Evolutionary conservation across 2,329 filamentous ascomycete species (phyloP).

Genomic region (Fusarium dimerum): DNA sequence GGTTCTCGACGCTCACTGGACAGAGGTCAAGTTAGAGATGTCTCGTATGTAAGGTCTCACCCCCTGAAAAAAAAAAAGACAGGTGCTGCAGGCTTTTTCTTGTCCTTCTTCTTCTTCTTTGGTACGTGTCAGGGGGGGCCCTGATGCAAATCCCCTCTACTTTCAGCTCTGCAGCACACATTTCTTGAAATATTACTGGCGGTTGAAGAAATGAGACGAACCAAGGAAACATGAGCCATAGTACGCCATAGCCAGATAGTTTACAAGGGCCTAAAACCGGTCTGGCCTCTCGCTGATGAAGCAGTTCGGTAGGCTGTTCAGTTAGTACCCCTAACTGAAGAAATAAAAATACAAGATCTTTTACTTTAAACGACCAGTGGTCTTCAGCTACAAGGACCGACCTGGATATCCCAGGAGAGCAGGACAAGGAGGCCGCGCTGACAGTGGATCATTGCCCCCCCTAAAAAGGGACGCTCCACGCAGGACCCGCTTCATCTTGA

Average conservation of each 20-base stretch:
- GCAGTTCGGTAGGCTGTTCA: neutral
- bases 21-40: conserved; percentile 11
- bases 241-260: neutral
- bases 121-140: neutral
- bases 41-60: neutral
- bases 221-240: too few relatives aligned
- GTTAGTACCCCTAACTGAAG: neutral
- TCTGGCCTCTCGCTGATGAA: neutral
- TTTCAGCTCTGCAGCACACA: neutral
- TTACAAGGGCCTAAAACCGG: neutral
- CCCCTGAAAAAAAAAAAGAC: conserved; percentile 16
- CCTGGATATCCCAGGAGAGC: conserved; percentile 3
- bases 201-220: neutral
- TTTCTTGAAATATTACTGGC: neutral
- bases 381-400: conserved; percentile 1
- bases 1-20: conserved; percentile 13
- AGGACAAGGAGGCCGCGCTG: conserved; percentile 6
- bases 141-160: neutral
- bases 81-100: too few relatives aligned
- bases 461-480: conserved; percentile 13
- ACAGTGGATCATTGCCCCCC: conserved; percentile 20
- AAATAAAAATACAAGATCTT: conserved; percentile 12
- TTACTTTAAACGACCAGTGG: neutral
- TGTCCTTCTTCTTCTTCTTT: too few relatives aligned
- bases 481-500: conserved; percentile 17